Percentiles rank a stretch among this genome's conserved stretches.
Conservation (phyloP, 164 flowering plant genomes). For the Hamamelis virginiana region DNA sequence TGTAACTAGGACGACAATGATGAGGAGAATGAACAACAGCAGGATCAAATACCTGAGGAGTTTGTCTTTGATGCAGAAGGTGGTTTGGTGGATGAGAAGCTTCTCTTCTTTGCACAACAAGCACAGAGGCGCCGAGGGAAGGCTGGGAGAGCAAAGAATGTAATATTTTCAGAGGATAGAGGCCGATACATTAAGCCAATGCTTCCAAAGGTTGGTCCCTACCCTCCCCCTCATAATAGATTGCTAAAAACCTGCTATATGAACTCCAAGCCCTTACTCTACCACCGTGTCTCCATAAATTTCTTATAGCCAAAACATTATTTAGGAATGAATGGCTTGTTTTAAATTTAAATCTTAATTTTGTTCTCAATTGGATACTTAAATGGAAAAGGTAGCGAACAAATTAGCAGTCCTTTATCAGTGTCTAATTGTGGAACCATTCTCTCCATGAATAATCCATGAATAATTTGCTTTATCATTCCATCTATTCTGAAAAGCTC, state of each 20-base stretch:
- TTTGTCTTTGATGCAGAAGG: constrained; percentile 99
- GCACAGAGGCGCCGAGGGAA: constrained; percentile 87
- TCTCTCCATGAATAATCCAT: neutral
- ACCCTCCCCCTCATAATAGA: neutral
- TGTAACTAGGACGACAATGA: constrained; percentile 69
- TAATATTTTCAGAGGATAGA: constrained; percentile 93
- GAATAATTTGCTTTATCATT: neutral
- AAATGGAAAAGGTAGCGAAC: neutral
- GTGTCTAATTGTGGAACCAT: neutral
- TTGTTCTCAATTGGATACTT: neutral
- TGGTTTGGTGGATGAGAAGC: constrained; percentile 92
- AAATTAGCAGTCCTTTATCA: neutral
- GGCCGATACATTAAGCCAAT: constrained; percentile 95
- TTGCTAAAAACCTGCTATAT: neutral
- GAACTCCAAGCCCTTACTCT: neutral
- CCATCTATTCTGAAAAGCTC: constrained; percentile 5
- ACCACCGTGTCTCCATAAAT: neutral
- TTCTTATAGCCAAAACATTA: neutral
- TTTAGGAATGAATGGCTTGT: too few species aligned
- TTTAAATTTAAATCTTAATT: neutral
- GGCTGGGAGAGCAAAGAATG: constrained; percentile 98
- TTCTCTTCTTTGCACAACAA: constrained; percentile 97
- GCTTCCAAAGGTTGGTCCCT: constrained; percentile 85
- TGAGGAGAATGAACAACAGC: constrained; percentile 80
- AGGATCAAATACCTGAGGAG: constrained; percentile 92